phyloP scores from a whole-genome alignment of 441 rosid species.

The Pelargonium cotyledonis region DNA sequence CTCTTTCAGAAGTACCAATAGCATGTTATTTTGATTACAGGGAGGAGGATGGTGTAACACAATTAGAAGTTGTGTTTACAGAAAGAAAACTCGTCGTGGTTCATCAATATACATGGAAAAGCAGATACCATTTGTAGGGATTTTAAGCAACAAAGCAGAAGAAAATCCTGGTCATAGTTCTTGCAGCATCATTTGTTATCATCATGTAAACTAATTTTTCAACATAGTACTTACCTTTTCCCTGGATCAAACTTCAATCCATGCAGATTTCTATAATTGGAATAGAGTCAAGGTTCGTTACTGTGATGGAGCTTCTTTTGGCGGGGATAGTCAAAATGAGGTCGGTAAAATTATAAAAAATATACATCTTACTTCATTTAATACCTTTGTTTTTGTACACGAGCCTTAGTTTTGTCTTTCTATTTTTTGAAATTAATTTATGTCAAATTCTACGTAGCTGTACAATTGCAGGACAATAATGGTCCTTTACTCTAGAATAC shows the following conservation, averaged over 20 bases:
- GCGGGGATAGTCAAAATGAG: conserved; percentile 52
- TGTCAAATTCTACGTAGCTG: too few relatives aligned
- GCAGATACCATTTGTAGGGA: conserved; percentile 55
- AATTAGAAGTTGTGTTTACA: conserved; percentile 42
- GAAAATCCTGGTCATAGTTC: conserved; percentile 47
- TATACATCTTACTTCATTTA: neutral
- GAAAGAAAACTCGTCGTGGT: conserved; percentile 69
- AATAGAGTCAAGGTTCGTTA: conserved; percentile 56
- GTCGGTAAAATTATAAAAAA: conserved; percentile 22
- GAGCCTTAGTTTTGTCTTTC: neutral
- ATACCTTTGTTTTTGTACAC: neutral
- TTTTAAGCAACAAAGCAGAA: conserved; percentile 51
- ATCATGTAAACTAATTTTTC: neutral
- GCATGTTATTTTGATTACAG: conserved; percentile 25
- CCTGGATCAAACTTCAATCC: neutral
- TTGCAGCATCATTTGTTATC: neutral
- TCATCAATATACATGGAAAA: conserved; percentile 66
- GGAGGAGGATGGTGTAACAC: conserved; percentile 84
- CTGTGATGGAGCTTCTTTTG: conserved; percentile 60
- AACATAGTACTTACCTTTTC: neutral
- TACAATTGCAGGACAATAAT: neutral
- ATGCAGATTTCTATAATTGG: conserved; percentile 56
- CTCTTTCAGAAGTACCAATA: conserved; percentile 3
- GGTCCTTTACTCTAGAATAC: neutral
- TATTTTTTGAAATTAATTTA: neutral